Conservation (phyloP, 2,329 filamentous ascomycete species). For the Penicillium sp. region DNA sequence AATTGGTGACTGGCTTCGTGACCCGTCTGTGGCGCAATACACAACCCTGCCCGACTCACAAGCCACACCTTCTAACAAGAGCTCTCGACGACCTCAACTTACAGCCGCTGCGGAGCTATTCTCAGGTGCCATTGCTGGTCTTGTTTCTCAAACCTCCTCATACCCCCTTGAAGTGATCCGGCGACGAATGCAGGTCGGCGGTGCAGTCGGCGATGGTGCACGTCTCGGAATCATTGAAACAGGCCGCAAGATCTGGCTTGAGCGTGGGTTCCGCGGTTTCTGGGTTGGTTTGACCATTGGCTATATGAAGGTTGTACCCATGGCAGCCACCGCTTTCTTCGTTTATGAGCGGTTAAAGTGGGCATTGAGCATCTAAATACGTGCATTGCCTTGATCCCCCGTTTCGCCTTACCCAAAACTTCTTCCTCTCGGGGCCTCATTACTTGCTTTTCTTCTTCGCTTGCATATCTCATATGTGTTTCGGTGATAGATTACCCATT, state of each 20-base stretch:
- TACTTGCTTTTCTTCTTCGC: conserved; percentile 1
- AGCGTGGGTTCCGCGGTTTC: conserved; percentile 78
- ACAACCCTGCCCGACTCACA: conserved; percentile 70
- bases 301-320: conserved; percentile 89
- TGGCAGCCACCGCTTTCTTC: conserved; percentile 74
- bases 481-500: conserved; percentile 12
- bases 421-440: background rate
- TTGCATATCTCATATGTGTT: conserved; percentile 1
- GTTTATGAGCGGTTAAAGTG: conserved; percentile 67
- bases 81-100: conserved; percentile 66
- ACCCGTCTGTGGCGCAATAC: conserved; percentile 65
- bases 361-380: conserved; percentile 63
- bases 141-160: conserved; percentile 86
- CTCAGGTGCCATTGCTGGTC: conserved; percentile 80
- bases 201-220: conserved; percentile 87
- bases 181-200: conserved; percentile 92
- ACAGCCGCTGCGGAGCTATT: conserved; percentile 83
- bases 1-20: conserved; percentile 78
- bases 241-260: conserved; percentile 69
- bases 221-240: conserved; percentile 78
- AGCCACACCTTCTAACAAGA: conserved; percentile 41
- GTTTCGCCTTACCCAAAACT: background rate
- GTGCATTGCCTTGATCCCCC: background rate
- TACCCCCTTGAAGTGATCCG: conserved; percentile 94
- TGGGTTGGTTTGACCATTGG: conserved; percentile 93